Evolutionary conservation across 495 filamentous ascomycete genomes (phyloP).

Genomic region (Neurospora sp.): DNA sequence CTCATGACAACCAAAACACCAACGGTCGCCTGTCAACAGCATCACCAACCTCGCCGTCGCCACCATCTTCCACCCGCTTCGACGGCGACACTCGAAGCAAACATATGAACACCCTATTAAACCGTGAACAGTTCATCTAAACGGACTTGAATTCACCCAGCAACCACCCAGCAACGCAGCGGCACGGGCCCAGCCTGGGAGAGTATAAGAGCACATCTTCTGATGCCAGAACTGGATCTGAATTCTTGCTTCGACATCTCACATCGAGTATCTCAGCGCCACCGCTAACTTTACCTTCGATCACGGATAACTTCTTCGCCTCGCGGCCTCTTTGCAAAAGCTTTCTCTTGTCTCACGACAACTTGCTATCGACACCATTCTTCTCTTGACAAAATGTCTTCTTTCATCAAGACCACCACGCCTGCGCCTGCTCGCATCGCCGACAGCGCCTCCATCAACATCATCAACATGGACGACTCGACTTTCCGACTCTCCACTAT

Average conservation of each 20-base stretch:
- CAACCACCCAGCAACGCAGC: background rate
- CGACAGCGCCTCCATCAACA: background rate
- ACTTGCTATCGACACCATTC: background rate
- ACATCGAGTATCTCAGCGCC: background rate
- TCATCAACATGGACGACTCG: background rate
- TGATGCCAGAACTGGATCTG: background rate
- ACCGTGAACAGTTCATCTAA: background rate
- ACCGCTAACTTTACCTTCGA: background rate
- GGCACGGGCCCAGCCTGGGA: background rate
- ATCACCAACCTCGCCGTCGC: background rate
- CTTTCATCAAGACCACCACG: too few relatives aligned
- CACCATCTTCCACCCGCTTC: background rate
- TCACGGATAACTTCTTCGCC: background rate
- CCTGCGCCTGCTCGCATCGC: too few relatives aligned
- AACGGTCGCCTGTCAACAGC: background rate
- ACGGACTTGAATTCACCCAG: background rate
- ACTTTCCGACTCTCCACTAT: too few relatives aligned
- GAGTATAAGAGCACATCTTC: background rate
- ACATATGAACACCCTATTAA: background rate
- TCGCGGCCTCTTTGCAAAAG: background rate
- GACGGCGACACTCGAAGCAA: background rate
- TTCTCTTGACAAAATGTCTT: background rate
- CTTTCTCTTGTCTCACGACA: background rate
- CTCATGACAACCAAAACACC: background rate
- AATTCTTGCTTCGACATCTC: background rate